Evolutionary conservation across 192 early-diverging fungal species (phyloP).

Genomic region (Coemansia sp.): DNA sequence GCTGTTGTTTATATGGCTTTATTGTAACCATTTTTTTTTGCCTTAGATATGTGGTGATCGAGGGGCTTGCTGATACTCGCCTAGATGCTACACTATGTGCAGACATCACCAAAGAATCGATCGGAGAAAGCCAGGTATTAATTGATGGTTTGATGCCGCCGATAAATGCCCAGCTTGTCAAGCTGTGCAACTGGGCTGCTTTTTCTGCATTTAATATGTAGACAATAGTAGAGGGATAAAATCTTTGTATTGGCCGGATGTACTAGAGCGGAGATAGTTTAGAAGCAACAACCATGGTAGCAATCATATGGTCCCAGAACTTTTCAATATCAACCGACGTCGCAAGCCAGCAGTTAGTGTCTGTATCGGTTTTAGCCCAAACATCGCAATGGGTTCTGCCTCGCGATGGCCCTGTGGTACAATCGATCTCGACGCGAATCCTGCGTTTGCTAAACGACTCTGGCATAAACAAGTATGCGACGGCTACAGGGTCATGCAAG

Average conservation of each 20-base stretch:
- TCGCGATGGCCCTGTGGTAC: background rate
- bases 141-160: too few species aligned
- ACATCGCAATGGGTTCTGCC: slow-evolving; percentile 26
- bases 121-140: too few species aligned
- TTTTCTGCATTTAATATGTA: background rate
- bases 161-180: too few species aligned
- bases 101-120: too few species aligned
- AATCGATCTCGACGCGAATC: slow-evolving; percentile 20
- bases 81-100: too few species aligned
- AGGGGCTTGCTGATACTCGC: too few species aligned
- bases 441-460: slow-evolving; percentile 14
- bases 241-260: background rate
- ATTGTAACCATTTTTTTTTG: too few species aligned
- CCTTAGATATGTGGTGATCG: too few species aligned
- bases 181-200: too few species aligned
- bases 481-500: slow-evolving; percentile 34
- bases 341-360: slow-evolving; percentile 28
- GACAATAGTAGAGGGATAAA: background rate
- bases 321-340: slow-evolving; percentile 16
- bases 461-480: slow-evolving; percentile 32
- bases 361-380: background rate
- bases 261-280: background rate
- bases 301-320: slow-evolving; percentile 37
- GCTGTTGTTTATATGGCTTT: too few species aligned
- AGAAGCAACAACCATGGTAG: slow-evolving; percentile 11